Conservation (phyloP, 116 monocot genomes). For the Posidonia oceanica region DNA sequence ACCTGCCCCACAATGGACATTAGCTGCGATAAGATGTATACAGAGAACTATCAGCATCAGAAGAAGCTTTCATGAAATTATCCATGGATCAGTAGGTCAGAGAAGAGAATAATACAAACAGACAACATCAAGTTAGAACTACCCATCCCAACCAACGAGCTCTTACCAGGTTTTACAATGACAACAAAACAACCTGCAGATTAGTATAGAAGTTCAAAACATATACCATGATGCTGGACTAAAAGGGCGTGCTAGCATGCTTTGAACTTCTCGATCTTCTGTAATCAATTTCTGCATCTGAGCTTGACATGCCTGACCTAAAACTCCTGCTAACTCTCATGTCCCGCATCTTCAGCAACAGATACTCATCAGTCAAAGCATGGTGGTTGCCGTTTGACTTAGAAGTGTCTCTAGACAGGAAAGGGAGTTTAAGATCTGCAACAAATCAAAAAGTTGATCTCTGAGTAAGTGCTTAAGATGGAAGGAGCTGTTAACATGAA, state of each 20-base stretch:
- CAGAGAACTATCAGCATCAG: background rate
- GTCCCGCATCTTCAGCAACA: conserved; percentile 17
- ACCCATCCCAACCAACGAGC: background rate
- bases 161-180: background rate
- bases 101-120: conserved; percentile 7
- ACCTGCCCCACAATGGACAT: too few species aligned
- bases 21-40: background rate
- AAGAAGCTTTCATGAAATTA: background rate
- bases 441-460: background rate
- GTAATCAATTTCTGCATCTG: conserved; percentile 90
- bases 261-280: conserved; percentile 75
- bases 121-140: conserved; percentile 3
- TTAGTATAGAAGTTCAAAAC: background rate
- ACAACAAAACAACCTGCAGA: background rate
- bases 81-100: background rate
- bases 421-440: conserved; percentile 11
- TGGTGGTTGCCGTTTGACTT: conserved; percentile 1
- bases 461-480: background rate
- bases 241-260: conserved; percentile 4
- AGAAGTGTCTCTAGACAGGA: background rate
- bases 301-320: conserved; percentile 39
- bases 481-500: background rate
- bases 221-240: background rate
- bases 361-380: conserved; percentile 9
- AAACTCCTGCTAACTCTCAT: conserved; percentile 28